phyloP scores from a whole-genome alignment of 2,329 filamentous ascomycete genomes.

The Gaeumannomyces sp. region DNA sequence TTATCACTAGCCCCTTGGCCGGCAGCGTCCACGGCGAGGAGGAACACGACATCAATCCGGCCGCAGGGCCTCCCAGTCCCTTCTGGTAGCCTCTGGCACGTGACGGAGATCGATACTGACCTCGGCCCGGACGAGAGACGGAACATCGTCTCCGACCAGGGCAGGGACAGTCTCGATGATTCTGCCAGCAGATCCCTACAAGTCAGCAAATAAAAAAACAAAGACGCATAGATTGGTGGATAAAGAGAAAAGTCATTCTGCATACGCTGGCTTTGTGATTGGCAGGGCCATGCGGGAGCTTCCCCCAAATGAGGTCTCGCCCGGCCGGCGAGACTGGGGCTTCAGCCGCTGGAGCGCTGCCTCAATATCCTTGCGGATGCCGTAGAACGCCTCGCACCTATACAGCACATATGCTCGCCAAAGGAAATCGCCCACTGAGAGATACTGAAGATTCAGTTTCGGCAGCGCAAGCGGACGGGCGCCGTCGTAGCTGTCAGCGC shows the following conservation, averaged over 20 bases:
- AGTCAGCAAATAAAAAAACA: conserved; percentile 8
- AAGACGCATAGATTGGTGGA: neutral
- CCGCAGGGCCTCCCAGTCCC: conserved; percentile 85
- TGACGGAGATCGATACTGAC: conserved; percentile 77
- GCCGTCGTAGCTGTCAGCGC: conserved; percentile 83
- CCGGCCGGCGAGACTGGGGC: conserved; percentile 57
- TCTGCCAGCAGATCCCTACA: conserved; percentile 23
- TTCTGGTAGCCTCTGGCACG: conserved; percentile 66
- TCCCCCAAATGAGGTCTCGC: conserved; percentile 69
- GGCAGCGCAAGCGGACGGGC: conserved; percentile 83
- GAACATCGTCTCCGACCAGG: conserved; percentile 73
- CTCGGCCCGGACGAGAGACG: conserved; percentile 81
- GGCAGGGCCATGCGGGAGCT: conserved; percentile 89
- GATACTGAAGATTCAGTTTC: conserved; percentile 91
- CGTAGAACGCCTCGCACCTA: conserved; percentile 86
- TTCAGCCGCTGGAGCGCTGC: conserved; percentile 71
- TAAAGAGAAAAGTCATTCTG: conserved; percentile 7
- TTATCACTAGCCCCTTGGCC: conserved; percentile 47
- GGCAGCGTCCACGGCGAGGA: conserved; percentile 67
- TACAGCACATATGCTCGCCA: conserved; percentile 90
- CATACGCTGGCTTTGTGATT: conserved; percentile 68
- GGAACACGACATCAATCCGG: conserved; percentile 85
- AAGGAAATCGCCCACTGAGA: conserved; percentile 92
- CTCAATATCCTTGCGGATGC: conserved; percentile 86
- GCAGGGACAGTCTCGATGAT: conserved; percentile 82